phyloP scores from a whole-genome alignment of 257 asterid species.

The Fraxinus quadrangulata region DNA sequence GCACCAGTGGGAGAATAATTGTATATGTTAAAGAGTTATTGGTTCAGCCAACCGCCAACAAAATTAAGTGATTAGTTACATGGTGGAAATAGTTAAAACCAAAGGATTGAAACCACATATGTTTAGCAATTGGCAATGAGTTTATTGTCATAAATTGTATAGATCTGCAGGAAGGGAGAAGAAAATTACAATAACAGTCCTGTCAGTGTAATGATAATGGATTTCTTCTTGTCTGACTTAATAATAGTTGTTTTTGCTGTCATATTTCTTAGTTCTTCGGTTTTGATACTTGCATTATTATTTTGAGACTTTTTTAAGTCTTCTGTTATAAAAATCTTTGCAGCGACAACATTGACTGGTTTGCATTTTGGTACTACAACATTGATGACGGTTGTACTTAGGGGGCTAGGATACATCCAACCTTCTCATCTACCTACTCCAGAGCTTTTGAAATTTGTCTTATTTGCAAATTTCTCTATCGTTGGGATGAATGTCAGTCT shows the following conservation, averaged over 20 bases:
- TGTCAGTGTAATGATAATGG: neutral
- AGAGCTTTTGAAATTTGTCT: constrained; percentile 82
- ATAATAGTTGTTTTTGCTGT: neutral
- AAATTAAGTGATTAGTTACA: neutral
- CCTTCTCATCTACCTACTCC: constrained; percentile 80
- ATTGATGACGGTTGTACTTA: constrained; percentile 86
- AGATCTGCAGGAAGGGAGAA: neutral
- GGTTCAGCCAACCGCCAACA: neutral
- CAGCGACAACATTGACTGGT: constrained; percentile 98
- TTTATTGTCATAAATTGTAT: constrained; percentile 9
- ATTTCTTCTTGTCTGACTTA: neutral
- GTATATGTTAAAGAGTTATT: neutral
- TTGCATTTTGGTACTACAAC: constrained; percentile 95
- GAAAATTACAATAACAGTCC: neutral
- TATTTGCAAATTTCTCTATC: constrained; percentile 93
- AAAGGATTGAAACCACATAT: neutral
- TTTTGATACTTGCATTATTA: constrained; percentile 13
- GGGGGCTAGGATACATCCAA: constrained; percentile 97
- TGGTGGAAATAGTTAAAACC: neutral
- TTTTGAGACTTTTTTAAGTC: constrained; percentile 23
- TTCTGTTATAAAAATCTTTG: constrained; percentile 40
- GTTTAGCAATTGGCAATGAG: neutral
- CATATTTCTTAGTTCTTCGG: neutral
- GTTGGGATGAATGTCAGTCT: constrained; percentile 99
- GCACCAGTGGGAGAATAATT: neutral